A percentile compares a stretch with the other conserved stretches of the same genome.
Evolutionary conservation across 768 basidiomycete genomes (phyloP).

Genomic region (Galerina marginata): DNA sequence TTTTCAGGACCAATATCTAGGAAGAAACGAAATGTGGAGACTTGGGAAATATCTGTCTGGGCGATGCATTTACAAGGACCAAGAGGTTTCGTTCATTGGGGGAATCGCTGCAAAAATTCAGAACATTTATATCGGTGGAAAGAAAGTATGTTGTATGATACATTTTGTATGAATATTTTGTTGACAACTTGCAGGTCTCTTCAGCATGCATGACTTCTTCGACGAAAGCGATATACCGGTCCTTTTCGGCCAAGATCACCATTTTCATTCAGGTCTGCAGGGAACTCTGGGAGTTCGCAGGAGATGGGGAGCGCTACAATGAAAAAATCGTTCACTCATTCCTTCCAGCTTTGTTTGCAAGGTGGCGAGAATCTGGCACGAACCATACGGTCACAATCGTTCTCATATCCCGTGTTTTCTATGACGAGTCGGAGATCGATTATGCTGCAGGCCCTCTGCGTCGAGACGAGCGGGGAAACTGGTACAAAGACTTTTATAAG

Average conservation of each 20-base stretch:
- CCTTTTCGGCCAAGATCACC: constrained; percentile 88
- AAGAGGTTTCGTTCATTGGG: constrained; percentile 87
- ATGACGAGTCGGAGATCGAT: constrained; percentile 78
- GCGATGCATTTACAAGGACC: constrained; percentile 81
- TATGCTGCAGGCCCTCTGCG: constrained; percentile 85
- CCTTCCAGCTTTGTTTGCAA: constrained; percentile 84
- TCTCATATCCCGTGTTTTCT: constrained; percentile 90
- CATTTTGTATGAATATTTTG: neutral
- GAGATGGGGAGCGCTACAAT: constrained; percentile 93
- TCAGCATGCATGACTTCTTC: constrained; percentile 79
- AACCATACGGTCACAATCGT: constrained; percentile 96
- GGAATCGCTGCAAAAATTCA: constrained; percentile 84
- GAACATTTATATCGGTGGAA: constrained; percentile 72
- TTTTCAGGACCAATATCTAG: constrained; percentile 95
- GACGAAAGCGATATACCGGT: constrained; percentile 91
- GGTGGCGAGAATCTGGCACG: constrained; percentile 84
- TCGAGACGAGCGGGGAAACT: constrained; percentile 72
- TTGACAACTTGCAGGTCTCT: constrained; percentile 59
- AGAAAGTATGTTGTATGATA: constrained; percentile 51
- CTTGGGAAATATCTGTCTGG: constrained; percentile 82
- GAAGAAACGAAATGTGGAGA: constrained; percentile 97
- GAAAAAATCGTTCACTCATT: constrained; percentile 99
- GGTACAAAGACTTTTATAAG: constrained; percentile 97
- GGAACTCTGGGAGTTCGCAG: constrained; percentile 96
- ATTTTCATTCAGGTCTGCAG: constrained; percentile 96